Evolutionary conservation across 2,329 filamentous ascomycete species (phyloP).

Genomic region (Pseudogymnoascus sp.): DNA sequence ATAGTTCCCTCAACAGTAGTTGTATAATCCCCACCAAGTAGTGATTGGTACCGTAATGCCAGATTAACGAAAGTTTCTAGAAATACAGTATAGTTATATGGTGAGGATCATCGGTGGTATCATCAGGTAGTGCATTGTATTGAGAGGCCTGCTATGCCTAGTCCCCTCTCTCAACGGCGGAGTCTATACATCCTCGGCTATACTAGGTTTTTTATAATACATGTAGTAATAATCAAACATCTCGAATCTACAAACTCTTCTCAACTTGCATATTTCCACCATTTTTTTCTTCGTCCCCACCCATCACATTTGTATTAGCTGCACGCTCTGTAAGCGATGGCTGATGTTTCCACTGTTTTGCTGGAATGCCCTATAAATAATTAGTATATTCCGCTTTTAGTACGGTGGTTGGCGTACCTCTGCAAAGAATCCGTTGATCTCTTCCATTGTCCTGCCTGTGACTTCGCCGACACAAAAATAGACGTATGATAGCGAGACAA

Average conservation of each 20-base stretch:
- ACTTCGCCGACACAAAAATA: slow-evolving; percentile 34
- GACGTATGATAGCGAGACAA: slow-evolving; percentile 30
- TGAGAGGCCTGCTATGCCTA: no score
- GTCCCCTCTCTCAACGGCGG: no score
- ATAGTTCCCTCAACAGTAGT: no score
- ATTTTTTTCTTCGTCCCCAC: background rate
- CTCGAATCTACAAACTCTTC: background rate
- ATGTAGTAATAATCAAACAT: no score
- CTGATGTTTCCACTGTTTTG: background rate
- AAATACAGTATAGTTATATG: no score
- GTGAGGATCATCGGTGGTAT: no score
- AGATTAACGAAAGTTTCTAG: no score
- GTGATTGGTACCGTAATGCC: no score
- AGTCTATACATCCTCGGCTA: no score
- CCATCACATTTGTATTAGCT: background rate
- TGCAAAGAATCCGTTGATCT: slow-evolving; percentile 33
- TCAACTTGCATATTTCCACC: background rate
- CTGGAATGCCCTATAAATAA: background rate
- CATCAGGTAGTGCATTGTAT: no score
- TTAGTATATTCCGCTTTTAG: background rate
- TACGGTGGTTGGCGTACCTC: slow-evolving; percentile 15
- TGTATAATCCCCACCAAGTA: no score
- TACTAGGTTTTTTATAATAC: no score
- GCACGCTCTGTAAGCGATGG: background rate
- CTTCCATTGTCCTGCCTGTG: slow-evolving; percentile 28